Conservation (phyloP, 176 grass and related monocot species). For the Triticum turgidum region DNA sequence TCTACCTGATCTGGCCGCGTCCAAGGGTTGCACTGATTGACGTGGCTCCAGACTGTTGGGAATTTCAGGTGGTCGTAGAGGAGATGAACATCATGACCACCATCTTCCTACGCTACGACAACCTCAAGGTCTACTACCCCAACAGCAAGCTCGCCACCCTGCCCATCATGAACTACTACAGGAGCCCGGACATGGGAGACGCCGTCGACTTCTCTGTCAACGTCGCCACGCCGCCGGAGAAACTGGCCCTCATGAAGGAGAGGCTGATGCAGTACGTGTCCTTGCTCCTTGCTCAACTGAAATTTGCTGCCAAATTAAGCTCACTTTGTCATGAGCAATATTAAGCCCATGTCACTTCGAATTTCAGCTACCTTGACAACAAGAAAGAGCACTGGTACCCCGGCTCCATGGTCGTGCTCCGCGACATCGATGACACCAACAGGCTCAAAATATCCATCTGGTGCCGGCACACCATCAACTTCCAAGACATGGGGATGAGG, state of each 20-base stretch:
- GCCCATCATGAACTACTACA: slow-evolving; percentile 93
- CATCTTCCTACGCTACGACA: slow-evolving; percentile 87
- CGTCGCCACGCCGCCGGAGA: slow-evolving; percentile 77
- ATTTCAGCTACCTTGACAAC: slow-evolving; percentile 77
- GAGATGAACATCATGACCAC: slow-evolving; percentile 99
- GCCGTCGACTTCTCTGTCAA: slow-evolving; percentile 75
- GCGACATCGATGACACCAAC: slow-evolving; percentile 82
- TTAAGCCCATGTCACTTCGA: neutral
- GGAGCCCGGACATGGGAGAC: slow-evolving; percentile 97
- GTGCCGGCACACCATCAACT: slow-evolving; percentile 93
- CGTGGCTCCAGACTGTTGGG: slow-evolving; percentile 10
- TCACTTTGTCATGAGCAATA: neutral
- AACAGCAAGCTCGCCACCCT: slow-evolving; percentile 70
- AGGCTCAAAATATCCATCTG: slow-evolving; percentile 78
- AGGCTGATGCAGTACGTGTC: slow-evolving; percentile 62
- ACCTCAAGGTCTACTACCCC: slow-evolving; percentile 84
- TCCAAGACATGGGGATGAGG: slow-evolving; percentile 78
- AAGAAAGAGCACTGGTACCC: slow-evolving; percentile 98
- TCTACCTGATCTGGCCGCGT: neutral
- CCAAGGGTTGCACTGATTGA: neutral
- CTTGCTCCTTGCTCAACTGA: neutral
- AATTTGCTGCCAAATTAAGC: neutral
- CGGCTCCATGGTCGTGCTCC: slow-evolving; percentile 61
- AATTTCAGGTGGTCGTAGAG: slow-evolving; percentile 76
- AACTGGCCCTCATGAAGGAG: slow-evolving; percentile 86